Evolutionary conservation across 2,329 filamentous ascomycete genomes (phyloP).

Genomic region (Exophiala lecanii-corni): DNA sequence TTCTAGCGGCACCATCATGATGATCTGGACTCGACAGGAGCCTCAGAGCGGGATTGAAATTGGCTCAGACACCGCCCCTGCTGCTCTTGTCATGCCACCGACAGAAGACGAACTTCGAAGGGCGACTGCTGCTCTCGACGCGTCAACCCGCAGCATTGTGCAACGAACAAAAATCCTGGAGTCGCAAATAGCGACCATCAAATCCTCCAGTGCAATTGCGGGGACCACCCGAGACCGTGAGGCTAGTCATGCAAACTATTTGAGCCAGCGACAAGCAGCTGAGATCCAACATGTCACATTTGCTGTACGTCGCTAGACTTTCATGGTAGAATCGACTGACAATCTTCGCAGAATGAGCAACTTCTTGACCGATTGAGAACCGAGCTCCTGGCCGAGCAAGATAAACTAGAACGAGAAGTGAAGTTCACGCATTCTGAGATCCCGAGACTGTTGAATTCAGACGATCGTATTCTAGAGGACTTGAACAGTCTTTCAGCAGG

Average conservation of each 20-base stretch:
- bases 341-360: conserved; percentile 12
- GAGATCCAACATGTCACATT: conserved; percentile 20
- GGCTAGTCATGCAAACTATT: conserved; percentile 5
- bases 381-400: conserved; percentile 6
- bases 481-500: conserved; percentile 8
- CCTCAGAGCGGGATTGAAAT: no score
- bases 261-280: conserved; percentile 13
- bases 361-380: conserved; percentile 4
- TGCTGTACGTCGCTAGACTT: conserved; percentile 2
- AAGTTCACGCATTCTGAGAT: conserved; percentile 8
- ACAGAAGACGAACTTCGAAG: conserved; percentile 12
- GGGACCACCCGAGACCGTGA: not conserved
- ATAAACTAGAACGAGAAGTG: conserved; percentile 6
- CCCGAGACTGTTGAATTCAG: conserved; percentile 11
- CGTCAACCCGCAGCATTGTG: conserved; percentile 15
- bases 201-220: not conserved
- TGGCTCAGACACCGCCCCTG: not conserved
- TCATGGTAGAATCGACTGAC: not conserved
- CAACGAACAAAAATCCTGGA: conserved; percentile 8
- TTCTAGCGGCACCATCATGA: no score
- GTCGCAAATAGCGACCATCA: conserved; percentile 3
- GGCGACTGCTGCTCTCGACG: conserved; percentile 15
- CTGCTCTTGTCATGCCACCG: conserved; percentile 5
- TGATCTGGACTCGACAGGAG: no score
- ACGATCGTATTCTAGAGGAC: conserved; percentile 16